Percentiles rank a stretch among this genome's conserved stretches.
Evolutionary conservation across 805 yeast species (phyloP).

Genomic region (Candida silvicultrix): DNA sequence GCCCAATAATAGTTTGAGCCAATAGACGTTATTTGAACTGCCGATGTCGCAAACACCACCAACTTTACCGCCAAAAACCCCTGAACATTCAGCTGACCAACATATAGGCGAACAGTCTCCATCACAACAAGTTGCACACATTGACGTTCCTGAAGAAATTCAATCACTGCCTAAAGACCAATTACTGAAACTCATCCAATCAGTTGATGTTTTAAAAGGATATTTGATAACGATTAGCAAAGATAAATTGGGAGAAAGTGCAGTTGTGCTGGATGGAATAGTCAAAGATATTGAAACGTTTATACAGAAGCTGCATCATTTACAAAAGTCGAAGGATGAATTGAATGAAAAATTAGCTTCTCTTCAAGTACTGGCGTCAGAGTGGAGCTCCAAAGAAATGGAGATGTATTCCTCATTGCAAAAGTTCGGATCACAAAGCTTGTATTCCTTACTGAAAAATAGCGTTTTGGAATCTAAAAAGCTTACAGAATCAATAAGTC

Average conservation of each 20-base stretch:
- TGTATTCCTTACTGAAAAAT: constrained; percentile 24
- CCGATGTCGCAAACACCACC: constrained; percentile 7
- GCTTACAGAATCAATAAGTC: constrained; percentile 27
- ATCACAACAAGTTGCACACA: constrained; percentile 4
- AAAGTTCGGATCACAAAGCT: constrained; percentile 31
- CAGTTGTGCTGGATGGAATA: constrained; percentile 19
- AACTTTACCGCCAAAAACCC: constrained; percentile 11
- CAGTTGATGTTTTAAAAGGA: constrained; percentile 21
- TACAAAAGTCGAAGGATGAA: constrained; percentile 24
- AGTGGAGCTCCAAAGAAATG: constrained; percentile 30
- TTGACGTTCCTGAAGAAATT: constrained; percentile 17
- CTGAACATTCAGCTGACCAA: neutral
- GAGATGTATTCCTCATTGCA: constrained; percentile 27
- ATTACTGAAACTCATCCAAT: constrained; percentile 15
- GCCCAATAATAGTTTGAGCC: too few relatives aligned
- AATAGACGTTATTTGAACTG: too few relatives aligned
- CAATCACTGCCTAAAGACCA: constrained; percentile 15
- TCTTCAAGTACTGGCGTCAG: constrained; percentile 8
- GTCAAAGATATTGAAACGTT: constrained; percentile 21
- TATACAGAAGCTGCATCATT: constrained; percentile 18
- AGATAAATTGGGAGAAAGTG: constrained; percentile 17
- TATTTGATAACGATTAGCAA: constrained; percentile 19
- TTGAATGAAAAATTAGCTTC: constrained; percentile 7
- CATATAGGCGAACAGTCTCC: constrained; percentile 1
- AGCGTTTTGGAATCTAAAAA: constrained; percentile 27